Evolutionary conservation across 2,329 filamentous ascomycete genomes (phyloP).

Genomic region (Botrytis tulipae): DNA sequence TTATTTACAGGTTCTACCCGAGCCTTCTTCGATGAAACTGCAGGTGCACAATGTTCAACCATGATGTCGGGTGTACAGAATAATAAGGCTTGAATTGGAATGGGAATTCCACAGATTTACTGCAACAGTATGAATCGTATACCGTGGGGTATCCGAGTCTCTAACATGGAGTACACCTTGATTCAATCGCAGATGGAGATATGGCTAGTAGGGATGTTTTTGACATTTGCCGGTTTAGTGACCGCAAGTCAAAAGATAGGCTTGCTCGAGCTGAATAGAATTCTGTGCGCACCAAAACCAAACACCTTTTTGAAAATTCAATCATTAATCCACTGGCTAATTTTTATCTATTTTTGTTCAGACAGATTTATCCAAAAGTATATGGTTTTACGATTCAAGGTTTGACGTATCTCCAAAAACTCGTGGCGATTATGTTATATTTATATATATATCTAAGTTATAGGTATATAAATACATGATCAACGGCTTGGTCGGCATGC

Average conservation of each 20-base stretch:
- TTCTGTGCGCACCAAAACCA: background rate
- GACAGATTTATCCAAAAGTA: rapidly evolving
- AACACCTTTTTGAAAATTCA: background rate
- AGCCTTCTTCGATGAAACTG: background rate
- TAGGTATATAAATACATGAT: background rate
- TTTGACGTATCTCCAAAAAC: background rate
- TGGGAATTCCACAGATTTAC: background rate
- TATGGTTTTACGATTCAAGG: background rate
- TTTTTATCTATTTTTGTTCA: background rate
- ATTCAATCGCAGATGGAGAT: background rate
- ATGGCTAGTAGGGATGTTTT: slow-evolving; percentile 3
- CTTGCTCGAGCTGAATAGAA: background rate
- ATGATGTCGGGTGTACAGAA: slow-evolving; percentile 1
- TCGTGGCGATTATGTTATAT: background rate
- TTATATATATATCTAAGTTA: background rate
- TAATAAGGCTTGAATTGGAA: background rate
- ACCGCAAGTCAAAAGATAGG: background rate
- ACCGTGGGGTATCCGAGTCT: background rate
- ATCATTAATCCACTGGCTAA: background rate
- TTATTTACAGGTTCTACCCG: slow-evolving; percentile 3
- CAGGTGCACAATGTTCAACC: slow-evolving; percentile 11
- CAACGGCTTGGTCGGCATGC: background rate
- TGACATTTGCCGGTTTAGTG: background rate
- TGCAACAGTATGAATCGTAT: background rate
- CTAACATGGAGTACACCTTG: background rate